These are phyloP conservation scores for Coemansia sp. DNA, from an alignment of 192 early-diverging fungal genomes.

Conservation along the genomic window DNA sequence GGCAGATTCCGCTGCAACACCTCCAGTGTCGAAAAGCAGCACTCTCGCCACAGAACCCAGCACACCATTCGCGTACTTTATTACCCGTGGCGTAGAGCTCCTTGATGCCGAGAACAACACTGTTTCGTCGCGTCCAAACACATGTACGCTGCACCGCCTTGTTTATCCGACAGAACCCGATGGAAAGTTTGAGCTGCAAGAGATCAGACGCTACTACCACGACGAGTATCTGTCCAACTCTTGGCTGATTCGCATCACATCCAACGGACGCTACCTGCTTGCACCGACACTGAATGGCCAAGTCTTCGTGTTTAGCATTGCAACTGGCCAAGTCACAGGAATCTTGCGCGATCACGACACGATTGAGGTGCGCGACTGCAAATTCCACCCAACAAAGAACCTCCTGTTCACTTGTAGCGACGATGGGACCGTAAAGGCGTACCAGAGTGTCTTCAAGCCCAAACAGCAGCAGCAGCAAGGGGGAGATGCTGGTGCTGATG, in stretches of 20 bases:
- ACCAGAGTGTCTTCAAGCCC: constrained; percentile 30
- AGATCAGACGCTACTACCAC: constrained; percentile 77
- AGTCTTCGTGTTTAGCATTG: constrained; percentile 81
- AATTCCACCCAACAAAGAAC: constrained; percentile 82
- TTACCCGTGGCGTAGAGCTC: constrained; percentile 88
- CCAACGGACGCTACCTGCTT: constrained; percentile 85
- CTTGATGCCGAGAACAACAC: constrained; percentile 78
- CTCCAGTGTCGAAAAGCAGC: not conserved
- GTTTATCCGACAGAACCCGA: constrained; percentile 74
- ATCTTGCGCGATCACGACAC: constrained; percentile 89
- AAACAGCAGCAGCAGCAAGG: not conserved
- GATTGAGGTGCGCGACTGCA: constrained; percentile 90
- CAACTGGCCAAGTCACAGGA: constrained; percentile 73
- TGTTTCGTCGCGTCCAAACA: constrained; percentile 80
- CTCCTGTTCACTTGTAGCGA: constrained; percentile 86
- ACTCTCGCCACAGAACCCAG: constrained; percentile 11
- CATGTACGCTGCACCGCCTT: constrained; percentile 83
- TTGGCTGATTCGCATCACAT: constrained; percentile 89
- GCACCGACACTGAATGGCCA: constrained; percentile 91
- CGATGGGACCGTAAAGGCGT: constrained; percentile 71
- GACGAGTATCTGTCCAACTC: constrained; percentile 89
- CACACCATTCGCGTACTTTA: constrained; percentile 73
- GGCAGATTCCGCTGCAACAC: not conserved
- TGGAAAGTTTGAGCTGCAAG: constrained; percentile 74
- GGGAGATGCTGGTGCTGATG: not conserved